A percentile compares a stretch with the other conserved stretches of the same genome.
phyloP scores from a whole-genome alignment of 805 yeast genomes.

The Ogataea paraovalis region DNA sequence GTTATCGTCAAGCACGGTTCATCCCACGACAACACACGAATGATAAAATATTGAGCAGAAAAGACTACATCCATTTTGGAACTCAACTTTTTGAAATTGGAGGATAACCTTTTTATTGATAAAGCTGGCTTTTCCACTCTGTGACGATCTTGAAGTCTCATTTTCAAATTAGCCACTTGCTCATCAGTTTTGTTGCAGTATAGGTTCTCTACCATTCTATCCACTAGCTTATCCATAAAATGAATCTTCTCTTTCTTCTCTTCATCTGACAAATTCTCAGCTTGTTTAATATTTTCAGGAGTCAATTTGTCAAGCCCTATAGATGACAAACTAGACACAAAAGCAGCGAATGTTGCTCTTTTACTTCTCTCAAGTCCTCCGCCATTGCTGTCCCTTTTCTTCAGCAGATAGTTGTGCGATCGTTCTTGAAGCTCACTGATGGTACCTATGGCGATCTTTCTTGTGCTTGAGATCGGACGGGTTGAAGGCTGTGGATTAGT shows the following conservation, averaged over 20 bases:
- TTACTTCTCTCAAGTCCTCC: conserved; percentile 18
- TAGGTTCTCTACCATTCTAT: conserved; percentile 45
- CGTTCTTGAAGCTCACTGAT: conserved; percentile 21
- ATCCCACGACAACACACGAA: conserved; percentile 69
- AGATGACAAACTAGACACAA: conserved; percentile 42
- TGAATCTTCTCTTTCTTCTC: conserved; percentile 35
- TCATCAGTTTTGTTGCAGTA: conserved; percentile 43
- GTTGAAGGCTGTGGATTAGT: background rate
- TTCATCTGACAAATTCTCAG: conserved; percentile 12
- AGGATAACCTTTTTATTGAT: conserved; percentile 52
- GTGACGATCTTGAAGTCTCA: conserved; percentile 28
- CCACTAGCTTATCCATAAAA: conserved; percentile 56
- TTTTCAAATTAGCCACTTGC: background rate
- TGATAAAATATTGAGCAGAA: conserved; percentile 55
- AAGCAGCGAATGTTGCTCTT: conserved; percentile 35
- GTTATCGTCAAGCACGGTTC: conserved; percentile 67
- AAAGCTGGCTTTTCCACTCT: conserved; percentile 44
- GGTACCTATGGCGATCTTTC: conserved; percentile 19
- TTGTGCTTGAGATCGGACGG: conserved; percentile 11
- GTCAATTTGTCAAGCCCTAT: conserved; percentile 39
- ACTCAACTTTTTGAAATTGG: conserved; percentile 56
- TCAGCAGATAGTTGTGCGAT: conserved; percentile 19
- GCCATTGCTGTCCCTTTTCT: conserved; percentile 7
- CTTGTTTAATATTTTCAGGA: conserved; percentile 7
- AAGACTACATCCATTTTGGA: conserved; percentile 54